Base-by-base conservation (phyloP, 2,329 filamentous ascomycete species). In the Neonectria ditissima region DNA sequence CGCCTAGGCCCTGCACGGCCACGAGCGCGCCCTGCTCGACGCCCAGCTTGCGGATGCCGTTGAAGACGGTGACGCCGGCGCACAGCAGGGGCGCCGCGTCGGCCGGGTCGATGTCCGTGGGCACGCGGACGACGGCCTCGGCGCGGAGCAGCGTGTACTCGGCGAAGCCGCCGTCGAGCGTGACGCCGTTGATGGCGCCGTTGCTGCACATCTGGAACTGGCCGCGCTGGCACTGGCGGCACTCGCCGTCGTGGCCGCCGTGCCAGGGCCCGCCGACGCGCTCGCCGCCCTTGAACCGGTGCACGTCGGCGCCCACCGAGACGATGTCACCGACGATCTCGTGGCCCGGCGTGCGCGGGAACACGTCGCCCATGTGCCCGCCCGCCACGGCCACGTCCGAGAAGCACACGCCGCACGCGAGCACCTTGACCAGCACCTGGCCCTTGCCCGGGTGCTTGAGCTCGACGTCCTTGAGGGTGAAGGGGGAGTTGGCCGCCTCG, bases 321-420 rank as follows among this genome's bases (percentile, higher is more conserved):
- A 87, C 89, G 4, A 94, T 82, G 13, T 87, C 85, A 11, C 91
- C 91, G 58, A 94, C 85, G 34, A 91, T 80, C 75, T 94, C 91
- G 77, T 94, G 92, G 22, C 92, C 92, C 0, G 90, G 88, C 2
- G 89, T 78, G 6, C 87, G 83, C 1, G 90, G 90, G 70, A 86
- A 89, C 20, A 83, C 70, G 45, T 86, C 82, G 11, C 86, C 87
- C 45, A 90, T 79, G 5, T 77, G 71, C 24, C 87, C 87, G 3
- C 73, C 50, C 53, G 83, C 80, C 1, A 86, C 77, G 56, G 76
- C 78, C 20, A 78, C 65, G 70, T 93, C 91, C 1, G 84, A 86
- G 75, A 89, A 89, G 77, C 91, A 94, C 52, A 94, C 86, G 45
- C 91, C 91, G 69, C 89, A 92, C 6, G 91, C 91, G 9, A 89